Percentiles rank a stretch among this genome's conserved stretches.
These are phyloP conservation scores for Cytospora piceae DNA, from an alignment of 2,329 filamentous ascomycete species.

Conservation along the genomic window DNA sequence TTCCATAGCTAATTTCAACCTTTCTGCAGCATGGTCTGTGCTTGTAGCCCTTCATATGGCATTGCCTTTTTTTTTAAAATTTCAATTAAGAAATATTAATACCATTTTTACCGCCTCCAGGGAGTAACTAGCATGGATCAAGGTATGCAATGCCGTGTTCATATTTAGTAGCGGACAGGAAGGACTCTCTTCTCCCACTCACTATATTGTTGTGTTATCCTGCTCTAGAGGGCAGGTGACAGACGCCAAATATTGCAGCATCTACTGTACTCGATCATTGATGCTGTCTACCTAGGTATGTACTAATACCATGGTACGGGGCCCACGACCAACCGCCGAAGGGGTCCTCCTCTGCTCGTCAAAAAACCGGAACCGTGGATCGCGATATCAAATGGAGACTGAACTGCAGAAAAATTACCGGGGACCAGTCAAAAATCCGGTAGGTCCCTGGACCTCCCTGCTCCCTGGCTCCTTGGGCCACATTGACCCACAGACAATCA, in stretches of 20 bases:
- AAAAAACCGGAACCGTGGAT: conserved; percentile 14
- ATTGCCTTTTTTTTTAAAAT: not conserved
- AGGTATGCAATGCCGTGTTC: not conserved
- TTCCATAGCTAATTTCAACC: conserved; percentile 30
- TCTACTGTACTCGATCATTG: not conserved
- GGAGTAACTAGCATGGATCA: not conserved
- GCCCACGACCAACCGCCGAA: not conserved
- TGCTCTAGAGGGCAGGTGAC: not conserved
- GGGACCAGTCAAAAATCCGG: conserved; percentile 23
- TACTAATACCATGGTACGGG: not conserved
- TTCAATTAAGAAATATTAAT: not conserved
- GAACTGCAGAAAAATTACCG: conserved; percentile 15
- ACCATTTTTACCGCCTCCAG: not conserved
- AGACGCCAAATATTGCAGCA: not conserved
- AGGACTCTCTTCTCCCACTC: too few relatives aligned
- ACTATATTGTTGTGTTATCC: not conserved
- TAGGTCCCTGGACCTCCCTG: conserved; percentile 10
- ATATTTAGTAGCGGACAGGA: too few relatives aligned
- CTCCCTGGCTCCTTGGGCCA: not conserved
- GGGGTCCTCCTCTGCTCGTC: not conserved
- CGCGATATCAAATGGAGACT: conserved; percentile 28
- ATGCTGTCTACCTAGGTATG: too few relatives aligned
- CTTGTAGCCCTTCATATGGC: not conserved
- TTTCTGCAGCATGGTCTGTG: conserved; percentile 24
- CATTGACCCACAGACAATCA: conserved; percentile 7